These are phyloP conservation scores for Vitrella brassicaformis DNA, from an alignment of 73 alveolate genomes.

Conservation along the genomic window DNA sequence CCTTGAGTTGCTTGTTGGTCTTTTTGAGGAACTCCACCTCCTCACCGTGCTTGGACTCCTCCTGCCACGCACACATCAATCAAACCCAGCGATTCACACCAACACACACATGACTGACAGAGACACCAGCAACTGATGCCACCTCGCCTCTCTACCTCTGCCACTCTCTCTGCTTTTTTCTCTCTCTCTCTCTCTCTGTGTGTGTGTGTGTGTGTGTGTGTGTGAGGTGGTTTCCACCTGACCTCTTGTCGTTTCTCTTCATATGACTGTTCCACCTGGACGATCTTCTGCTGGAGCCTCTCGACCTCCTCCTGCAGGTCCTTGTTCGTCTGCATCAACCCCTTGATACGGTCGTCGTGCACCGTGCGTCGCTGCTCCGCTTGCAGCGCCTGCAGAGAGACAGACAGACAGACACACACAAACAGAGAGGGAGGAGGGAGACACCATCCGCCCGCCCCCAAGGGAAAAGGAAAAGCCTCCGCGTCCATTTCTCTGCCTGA, in stretches of 20 bases:
- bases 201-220: too few relatives aligned
- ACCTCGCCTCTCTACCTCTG: not conserved
- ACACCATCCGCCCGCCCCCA: too few relatives aligned
- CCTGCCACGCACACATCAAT: constrained; percentile 4
- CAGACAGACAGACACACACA: too few relatives aligned
- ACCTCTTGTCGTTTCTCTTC: constrained; percentile 65
- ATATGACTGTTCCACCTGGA: constrained; percentile 70
- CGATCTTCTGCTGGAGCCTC: constrained; percentile 64
- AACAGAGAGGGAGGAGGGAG: not conserved
- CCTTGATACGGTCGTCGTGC: constrained; percentile 70
- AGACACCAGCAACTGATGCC: not conserved
- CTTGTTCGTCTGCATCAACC: constrained; percentile 60
- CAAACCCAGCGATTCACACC: too few relatives aligned
- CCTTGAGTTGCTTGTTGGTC: constrained; percentile 59
- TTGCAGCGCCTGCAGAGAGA: constrained; percentile 48
- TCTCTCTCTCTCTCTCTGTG: constrained; percentile 37
- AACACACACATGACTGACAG: too few relatives aligned
- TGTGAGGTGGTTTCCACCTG: too few relatives aligned
- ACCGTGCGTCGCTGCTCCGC: constrained; percentile 81
- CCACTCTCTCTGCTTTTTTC: not conserved
- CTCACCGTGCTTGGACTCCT: constrained; percentile 28
- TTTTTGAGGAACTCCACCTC: constrained; percentile 46
- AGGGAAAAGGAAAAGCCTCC: not conserved
- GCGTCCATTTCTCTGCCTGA: not conserved
- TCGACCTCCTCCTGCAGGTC: constrained; percentile 76